Conservation (phyloP, 495 filamentous ascomycete genomes). For the Podospora anserina region DNA sequence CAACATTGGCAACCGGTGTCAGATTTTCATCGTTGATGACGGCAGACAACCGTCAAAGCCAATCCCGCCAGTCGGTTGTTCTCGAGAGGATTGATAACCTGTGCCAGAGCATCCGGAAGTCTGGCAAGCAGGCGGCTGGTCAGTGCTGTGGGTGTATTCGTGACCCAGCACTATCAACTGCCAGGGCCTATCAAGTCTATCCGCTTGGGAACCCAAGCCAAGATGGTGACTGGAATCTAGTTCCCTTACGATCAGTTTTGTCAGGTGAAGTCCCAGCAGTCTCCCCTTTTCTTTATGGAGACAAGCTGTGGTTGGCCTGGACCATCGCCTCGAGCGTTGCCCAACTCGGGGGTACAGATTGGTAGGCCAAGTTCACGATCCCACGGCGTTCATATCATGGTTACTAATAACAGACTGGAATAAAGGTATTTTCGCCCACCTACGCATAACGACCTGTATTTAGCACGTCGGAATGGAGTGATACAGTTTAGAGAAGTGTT, state of each 20-base stretch:
- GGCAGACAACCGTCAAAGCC: no score
- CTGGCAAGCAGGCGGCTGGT: not conserved
- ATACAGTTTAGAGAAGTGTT: not conserved
- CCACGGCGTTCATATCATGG: no score
- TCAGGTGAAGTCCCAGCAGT: not conserved
- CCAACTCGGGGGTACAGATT: not conserved
- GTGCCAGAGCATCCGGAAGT: not conserved
- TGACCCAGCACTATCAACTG: not conserved
- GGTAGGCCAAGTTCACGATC: not conserved
- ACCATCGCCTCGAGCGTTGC: not conserved
- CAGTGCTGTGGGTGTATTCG: conserved; percentile 1
- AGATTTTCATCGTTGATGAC: no score
- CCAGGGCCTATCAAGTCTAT: not conserved
- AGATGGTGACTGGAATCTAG: not conserved
- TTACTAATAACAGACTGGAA: no score
- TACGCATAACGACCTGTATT: not conserved
- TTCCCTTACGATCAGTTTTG: not conserved
- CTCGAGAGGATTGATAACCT: not conserved
- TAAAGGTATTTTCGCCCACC: not conserved
- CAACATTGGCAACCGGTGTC: not conserved
- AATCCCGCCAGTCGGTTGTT: no score
- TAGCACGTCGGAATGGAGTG: not conserved
- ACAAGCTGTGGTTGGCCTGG: conserved; percentile 6
- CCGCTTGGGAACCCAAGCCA: not conserved
- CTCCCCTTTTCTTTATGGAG: not conserved